Evolutionary conservation across 495 filamentous ascomycete species (phyloP), one percentile per base, ranked within the genome.

Genomic region (Annulohypoxylon stygium): DNA sequence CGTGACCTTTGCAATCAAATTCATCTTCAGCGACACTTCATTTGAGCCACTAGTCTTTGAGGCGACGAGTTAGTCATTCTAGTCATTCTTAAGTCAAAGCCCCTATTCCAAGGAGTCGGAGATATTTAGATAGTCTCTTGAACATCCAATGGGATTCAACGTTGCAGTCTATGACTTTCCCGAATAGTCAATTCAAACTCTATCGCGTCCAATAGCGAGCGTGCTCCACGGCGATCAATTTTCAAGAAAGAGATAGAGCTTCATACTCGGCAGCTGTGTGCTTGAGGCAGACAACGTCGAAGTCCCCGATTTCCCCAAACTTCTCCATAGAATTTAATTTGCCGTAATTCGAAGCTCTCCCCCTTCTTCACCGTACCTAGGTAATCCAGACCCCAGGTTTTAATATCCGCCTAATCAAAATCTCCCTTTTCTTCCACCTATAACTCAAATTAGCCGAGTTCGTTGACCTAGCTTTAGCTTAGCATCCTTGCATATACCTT

Each of bases 401-500:
- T 71, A 75, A 75, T 75, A 71, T 75, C 72, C 67, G 67, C 72
- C 68, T 71, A 75, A 75, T 75, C 50, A 68, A 71, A 59, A 25
- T 60, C 63, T 58, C 25, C 72, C 67, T 34, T 55, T 70, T 75
- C 51, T 67, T 67, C 50, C 59, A 75, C 36, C 53, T 33, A 59
- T 20, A 67, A 41, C 58, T 54, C 23, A 71, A 8, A 75, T 75
- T 75, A 75, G 72, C 72, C 72, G 72, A 71, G 60, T 36, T 39
- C 37, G 3, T 65, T 33, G 3, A 65, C 14, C 39, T 39, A 39
- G 9, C 36, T 30, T 39, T 45, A 64, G 34, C 23, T 66, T 61
- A 47, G n/a, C 50, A 61, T 45, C 54, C 61, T 66, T 65, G 65
- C 48, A 12, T 48, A 60, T 43, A 36, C 51, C 57, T 37, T 50